Conservation (phyloP, 1,284 basidiomycete genomes). For the Cystobasidium sp. region DNA sequence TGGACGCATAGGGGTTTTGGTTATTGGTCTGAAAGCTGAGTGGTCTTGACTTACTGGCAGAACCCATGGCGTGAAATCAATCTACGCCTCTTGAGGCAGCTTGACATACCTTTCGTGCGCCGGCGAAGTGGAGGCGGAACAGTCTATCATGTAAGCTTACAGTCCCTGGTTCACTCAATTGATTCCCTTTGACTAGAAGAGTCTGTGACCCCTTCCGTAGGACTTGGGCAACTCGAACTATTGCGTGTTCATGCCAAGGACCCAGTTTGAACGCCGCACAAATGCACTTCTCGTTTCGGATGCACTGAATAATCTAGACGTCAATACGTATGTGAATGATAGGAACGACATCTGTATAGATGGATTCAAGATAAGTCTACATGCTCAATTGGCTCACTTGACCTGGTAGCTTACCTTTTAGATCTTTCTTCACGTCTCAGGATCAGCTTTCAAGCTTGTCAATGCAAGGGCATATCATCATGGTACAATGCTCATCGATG, state of each 20-base stretch:
- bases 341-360: slow-evolving; percentile 87
- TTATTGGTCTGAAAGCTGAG: background rate
- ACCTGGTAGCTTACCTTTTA: background rate
- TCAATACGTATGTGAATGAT: slow-evolving; percentile 80
- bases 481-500: slow-evolving; percentile 97
- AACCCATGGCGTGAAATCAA: slow-evolving; percentile 99
- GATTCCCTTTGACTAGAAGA: background rate
- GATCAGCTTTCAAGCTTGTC: slow-evolving; percentile 96
- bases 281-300: slow-evolving; percentile 79
- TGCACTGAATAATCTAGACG: slow-evolving; percentile 73
- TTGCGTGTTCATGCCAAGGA: slow-evolving; percentile 85
- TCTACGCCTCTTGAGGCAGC: slow-evolving; percentile 62
- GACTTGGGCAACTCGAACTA: slow-evolving; percentile 98
- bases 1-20: background rate
- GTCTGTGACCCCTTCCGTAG: slow-evolving; percentile 59
- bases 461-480: slow-evolving; percentile 93
- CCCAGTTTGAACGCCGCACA: slow-evolving; percentile 75
- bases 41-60: slow-evolving; percentile 57
- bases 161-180: background rate
- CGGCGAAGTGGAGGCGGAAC: slow-evolving; percentile 94
- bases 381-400: slow-evolving; percentile 27
- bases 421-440: slow-evolving; percentile 72
- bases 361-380: slow-evolving; percentile 76
- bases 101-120: slow-evolving; percentile 77
- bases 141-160: slow-evolving; percentile 82